A percentile compares a stretch with the other conserved stretches of the same genome.
Conservation (phyloP, 805 yeast species). For the Lipomyces sp. region DNA sequence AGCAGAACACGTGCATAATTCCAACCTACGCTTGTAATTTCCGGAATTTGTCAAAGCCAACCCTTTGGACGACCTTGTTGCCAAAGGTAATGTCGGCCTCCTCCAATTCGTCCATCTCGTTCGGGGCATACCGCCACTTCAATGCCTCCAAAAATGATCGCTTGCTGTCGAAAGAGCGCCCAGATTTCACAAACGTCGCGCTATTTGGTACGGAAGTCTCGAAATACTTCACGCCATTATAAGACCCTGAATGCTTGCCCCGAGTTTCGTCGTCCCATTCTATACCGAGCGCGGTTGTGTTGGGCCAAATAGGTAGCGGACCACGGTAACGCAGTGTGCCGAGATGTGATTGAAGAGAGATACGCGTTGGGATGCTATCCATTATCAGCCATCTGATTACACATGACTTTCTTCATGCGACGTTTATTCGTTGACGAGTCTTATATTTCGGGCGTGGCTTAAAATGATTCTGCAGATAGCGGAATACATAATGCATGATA, state of each 20-base stretch:
- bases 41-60: slow-evolving; percentile 61
- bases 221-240: slow-evolving; percentile 64
- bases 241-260: slow-evolving; percentile 74
- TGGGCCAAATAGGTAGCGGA: slow-evolving; percentile 64
- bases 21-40: slow-evolving; percentile 21
- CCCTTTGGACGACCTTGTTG: slow-evolving; percentile 60
- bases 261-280: slow-evolving; percentile 80
- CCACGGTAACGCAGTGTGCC: slow-evolving; percentile 71
- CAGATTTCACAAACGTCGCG: slow-evolving; percentile 67
- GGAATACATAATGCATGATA: too few relatives aligned
- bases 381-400: background rate
- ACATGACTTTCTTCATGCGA: too few relatives aligned
- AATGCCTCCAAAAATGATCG: slow-evolving; percentile 56
- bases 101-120: slow-evolving; percentile 41
- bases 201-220: slow-evolving; percentile 47
- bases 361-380: slow-evolving; percentile 8
- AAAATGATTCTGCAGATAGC: too few relatives aligned
- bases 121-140: slow-evolving; percentile 52
- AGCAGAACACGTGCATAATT: background rate
- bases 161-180: slow-evolving; percentile 45
- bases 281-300: slow-evolving; percentile 64
- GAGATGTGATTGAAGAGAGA: slow-evolving; percentile 41
- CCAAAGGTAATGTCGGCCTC: slow-evolving; percentile 55
- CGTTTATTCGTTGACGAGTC: too few relatives aligned
- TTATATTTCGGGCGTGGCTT: too few relatives aligned